phyloP scores from a whole-genome alignment of 768 basidiomycete species.

The Tephrocybe sp. region DNA sequence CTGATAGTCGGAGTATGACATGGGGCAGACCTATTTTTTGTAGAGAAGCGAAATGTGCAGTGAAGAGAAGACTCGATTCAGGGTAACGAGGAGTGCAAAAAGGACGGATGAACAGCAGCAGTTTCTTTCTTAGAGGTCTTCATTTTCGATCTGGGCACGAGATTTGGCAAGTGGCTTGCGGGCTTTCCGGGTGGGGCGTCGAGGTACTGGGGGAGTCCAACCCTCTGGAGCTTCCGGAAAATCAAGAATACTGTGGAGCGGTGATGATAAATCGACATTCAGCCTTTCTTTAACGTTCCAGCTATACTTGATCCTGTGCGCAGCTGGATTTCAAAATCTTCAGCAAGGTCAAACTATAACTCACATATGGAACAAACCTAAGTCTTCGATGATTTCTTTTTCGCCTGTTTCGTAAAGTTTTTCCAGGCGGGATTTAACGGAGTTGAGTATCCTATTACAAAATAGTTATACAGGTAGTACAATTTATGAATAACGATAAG shows the following conservation, averaged over 20 bases:
- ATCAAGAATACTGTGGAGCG: constrained; percentile 7
- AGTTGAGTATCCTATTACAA: constrained; percentile 18
- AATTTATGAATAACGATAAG: not conserved
- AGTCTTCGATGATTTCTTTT: not conserved
- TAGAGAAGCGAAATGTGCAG: too few relatives aligned
- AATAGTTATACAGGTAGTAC: constrained; percentile 5
- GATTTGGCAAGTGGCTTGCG: not conserved
- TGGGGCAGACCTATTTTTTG: too few relatives aligned
- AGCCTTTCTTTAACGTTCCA: constrained; percentile 12
- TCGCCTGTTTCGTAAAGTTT: constrained; percentile 5
- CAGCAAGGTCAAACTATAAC: not conserved
- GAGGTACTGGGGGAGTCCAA: not conserved
- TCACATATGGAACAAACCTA: constrained; percentile 11
- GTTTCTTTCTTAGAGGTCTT: not conserved
- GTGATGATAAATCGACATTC: not conserved
- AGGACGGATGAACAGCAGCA: not conserved
- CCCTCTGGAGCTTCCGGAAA: constrained; percentile 4
- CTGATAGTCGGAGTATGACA: too few relatives aligned
- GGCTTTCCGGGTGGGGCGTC: not conserved
- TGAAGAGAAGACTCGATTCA: not conserved
- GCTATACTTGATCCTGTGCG: constrained; percentile 9
- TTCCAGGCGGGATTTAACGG: constrained; percentile 20
- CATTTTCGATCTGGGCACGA: not conserved
- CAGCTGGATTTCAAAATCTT: constrained; percentile 8
- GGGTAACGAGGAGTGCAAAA: not conserved